phyloP scores from a whole-genome alignment of 805 yeast genomes.

The Saccharomyces eubayanus region DNA sequence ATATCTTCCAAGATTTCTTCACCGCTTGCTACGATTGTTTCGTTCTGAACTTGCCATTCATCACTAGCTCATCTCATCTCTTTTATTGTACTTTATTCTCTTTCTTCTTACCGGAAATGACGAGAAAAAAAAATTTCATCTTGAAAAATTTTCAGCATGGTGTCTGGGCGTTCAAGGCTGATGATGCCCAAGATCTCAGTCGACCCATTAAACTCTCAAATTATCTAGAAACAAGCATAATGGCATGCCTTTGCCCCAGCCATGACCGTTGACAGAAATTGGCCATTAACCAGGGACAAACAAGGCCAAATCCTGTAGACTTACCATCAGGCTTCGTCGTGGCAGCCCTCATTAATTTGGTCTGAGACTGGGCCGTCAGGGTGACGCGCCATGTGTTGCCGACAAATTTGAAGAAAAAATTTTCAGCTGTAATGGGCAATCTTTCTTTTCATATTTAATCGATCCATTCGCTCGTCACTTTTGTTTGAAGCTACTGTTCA shows the following conservation, averaged over 20 bases:
- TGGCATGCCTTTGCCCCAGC: background rate
- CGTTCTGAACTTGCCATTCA: background rate
- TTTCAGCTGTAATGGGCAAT: background rate
- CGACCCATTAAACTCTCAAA: background rate
- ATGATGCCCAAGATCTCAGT: background rate
- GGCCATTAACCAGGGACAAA: background rate
- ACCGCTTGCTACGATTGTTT: background rate
- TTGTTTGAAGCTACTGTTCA: background rate
- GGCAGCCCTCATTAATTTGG: background rate
- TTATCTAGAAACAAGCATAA: background rate
- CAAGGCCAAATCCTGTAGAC: background rate
- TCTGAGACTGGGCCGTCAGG: background rate
- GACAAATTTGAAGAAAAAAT: background rate
- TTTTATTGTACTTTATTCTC: background rate
- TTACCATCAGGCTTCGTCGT: background rate
- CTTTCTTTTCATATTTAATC: background rate
- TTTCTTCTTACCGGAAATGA: background rate
- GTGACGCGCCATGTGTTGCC: background rate
- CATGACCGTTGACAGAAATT: background rate
- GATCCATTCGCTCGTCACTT: background rate
- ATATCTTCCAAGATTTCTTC: background rate
- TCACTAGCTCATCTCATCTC: background rate
- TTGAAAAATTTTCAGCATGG: background rate
- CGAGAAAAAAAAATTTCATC: background rate
- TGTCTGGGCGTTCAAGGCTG: background rate